Conservation (phyloP, 1,284 basidiomycete species). For the Ceratorhiza oryzae-sativae region DNA sequence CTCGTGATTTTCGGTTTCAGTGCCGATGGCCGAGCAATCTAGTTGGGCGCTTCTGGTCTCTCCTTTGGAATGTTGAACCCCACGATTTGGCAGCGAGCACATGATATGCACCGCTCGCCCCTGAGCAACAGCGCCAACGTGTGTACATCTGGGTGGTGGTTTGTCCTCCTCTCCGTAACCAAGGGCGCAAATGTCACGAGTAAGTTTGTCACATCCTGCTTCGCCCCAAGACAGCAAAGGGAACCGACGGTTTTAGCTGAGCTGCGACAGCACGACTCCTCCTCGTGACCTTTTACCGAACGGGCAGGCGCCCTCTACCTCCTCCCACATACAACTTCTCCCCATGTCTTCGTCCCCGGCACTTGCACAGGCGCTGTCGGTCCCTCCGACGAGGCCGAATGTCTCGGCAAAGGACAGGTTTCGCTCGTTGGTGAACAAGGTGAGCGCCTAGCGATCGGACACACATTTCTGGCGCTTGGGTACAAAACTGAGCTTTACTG, state of each 20-base stretch:
- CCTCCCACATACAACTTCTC: constrained; percentile 16
- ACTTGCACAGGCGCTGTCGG: not conserved
- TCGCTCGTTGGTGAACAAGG: constrained; percentile 21
- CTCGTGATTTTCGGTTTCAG: constrained; percentile 14
- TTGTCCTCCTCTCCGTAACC: constrained; percentile 6
- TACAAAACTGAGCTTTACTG: not conserved
- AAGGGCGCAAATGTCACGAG: not conserved
- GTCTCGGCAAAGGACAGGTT: constrained; percentile 16
- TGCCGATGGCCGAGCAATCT: not conserved
- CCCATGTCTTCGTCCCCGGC: not conserved
- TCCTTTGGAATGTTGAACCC: constrained; percentile 9
- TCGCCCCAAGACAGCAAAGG: not conserved
- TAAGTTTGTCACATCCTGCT: constrained; percentile 11
- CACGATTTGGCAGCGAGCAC: not conserved
- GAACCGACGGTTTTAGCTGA: constrained; percentile 1
- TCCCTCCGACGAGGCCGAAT: not conserved
- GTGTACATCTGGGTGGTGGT: not conserved
- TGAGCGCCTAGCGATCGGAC: not conserved
- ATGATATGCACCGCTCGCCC: not conserved
- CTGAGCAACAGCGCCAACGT: not conserved
- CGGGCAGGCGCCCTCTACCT: constrained; percentile 5
- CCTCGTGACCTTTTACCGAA: not conserved
- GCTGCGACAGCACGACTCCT: not conserved
- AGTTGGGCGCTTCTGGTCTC: not conserved
- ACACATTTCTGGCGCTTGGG: not conserved